Evolutionary conservation across 257 asterid genomes (phyloP), one percentile per base, ranked within the genome.

Genomic region (Vinca minor): DNA sequence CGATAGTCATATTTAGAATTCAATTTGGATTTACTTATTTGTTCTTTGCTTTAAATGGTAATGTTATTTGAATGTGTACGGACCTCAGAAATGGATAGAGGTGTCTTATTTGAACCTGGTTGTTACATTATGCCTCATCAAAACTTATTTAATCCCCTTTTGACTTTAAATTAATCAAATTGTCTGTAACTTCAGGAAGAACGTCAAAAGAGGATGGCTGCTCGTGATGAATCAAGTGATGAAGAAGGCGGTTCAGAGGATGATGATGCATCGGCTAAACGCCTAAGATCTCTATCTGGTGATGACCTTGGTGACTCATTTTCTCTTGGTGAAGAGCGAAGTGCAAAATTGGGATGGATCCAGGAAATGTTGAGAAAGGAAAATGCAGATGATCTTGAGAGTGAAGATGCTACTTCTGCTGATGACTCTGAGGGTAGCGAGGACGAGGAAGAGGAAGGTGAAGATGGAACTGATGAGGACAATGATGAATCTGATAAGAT

Each of bases 231-330:
- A 76, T 78, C 83, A 35, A 69, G 87, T 72, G 81, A 83, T 53
- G 95, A 89, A 56, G 95, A 85, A 71, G 85, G 38, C 34, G 79
- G 66, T 63, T 76, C 86, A 60, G 86, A 82, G 66, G 91, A 83
- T 29, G 69, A 74, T 59, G 82, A 68, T 46, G 79, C 75, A 69
- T 67, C 82, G 44, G 58, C 63, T 10, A 82, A 77, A 68, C 73
- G 28, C 21, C 75, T 15, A 39, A 83, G 39, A 60, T 80, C 83
- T 61, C 54, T 89, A 70, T 92, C 98, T 70, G 97, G 97, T 49
- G 98, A 92, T 78, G 98, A 92, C 76, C 96, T 89, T 55, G 97
- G 95, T 38, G 95, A 89, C 65, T 83, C 95, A 26, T 85, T 87
- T 77, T 74, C 84, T 34, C 71, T 69, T 70, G 88, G 74, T 55